These are phyloP conservation scores for Claviceps maximensis DNA, from an alignment of 2,329 filamentous ascomycete genomes.

Conservation along the genomic window DNA sequence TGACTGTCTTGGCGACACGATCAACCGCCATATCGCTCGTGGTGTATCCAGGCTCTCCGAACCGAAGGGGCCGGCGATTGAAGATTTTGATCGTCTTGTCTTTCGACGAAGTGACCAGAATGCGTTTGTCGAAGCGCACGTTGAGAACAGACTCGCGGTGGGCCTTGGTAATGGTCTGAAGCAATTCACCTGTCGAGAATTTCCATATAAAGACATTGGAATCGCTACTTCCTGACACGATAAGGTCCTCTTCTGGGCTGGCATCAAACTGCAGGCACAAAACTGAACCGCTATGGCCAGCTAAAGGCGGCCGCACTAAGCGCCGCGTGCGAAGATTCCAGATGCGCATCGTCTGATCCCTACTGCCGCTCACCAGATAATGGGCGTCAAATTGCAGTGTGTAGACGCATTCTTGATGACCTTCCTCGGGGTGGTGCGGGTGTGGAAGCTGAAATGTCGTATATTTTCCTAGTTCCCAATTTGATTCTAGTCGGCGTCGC, in stretches of 20 bases:
- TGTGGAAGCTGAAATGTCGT: conserved; percentile 85
- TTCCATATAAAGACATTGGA: conserved; percentile 82
- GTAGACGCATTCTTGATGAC: conserved; percentile 87
- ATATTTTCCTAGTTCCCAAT: conserved; percentile 77
- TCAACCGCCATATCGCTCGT: conserved; percentile 27
- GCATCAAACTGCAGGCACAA: conserved; percentile 93
- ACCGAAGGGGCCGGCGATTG: conserved; percentile 59
- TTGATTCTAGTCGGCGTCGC: conserved; percentile 70
- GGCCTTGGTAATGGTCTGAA: conserved; percentile 63
- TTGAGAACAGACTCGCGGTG: conserved; percentile 89
- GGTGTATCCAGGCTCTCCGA: conserved; percentile 45
- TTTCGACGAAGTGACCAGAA: conserved; percentile 92
- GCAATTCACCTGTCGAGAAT: conserved; percentile 76
- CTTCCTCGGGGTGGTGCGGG: conserved; percentile 64
- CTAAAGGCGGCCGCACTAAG: conserved; percentile 58
- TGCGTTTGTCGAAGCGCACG: conserved; percentile 79
- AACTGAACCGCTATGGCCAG: conserved; percentile 73
- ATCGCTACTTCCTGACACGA: conserved; percentile 94
- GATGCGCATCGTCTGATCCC: conserved; percentile 75
- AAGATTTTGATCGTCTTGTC: conserved; percentile 96
- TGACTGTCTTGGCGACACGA: conserved; percentile 37
- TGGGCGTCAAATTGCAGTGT: conserved; percentile 79
- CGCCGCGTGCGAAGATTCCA: conserved; percentile 80
- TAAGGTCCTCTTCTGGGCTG: conserved; percentile 71
- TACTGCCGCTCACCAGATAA: conserved; percentile 83